These are phyloP conservation scores for Aspergillus nomiae DNA, from an alignment of 2,329 filamentous ascomycete genomes.

Conservation along the genomic window DNA sequence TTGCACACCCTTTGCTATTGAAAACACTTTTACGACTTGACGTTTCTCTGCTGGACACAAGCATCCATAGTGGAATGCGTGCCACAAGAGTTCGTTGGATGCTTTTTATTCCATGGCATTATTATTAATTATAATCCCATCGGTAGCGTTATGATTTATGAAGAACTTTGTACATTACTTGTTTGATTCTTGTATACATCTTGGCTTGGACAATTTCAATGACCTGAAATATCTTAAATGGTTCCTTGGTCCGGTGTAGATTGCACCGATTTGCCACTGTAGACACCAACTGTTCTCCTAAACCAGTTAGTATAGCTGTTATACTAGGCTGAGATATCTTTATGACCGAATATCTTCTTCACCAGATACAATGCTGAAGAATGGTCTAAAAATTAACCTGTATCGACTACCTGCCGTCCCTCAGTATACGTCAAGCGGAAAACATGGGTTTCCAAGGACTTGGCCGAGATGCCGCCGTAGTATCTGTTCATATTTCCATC, in stretches of 20 bases:
- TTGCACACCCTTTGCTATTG: not conserved
- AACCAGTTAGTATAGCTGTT: too few species aligned
- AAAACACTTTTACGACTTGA: not conserved
- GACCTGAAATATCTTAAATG: not conserved
- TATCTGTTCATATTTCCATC: too few species aligned
- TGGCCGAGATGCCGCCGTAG: too few species aligned
- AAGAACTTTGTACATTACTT: constrained; percentile 14
- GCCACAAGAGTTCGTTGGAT: not conserved
- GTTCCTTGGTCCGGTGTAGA: not conserved
- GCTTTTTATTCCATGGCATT: constrained; percentile 7
- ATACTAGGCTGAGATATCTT: too few species aligned
- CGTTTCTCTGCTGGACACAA: not conserved
- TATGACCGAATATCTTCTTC: too few species aligned
- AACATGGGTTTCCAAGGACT: too few species aligned
- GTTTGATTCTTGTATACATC: constrained; percentile 7
- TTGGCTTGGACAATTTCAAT: constrained; percentile 3
- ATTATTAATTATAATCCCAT: constrained; percentile 12
- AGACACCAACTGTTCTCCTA: too few species aligned
- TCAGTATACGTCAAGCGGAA: too few species aligned
- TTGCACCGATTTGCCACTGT: too few species aligned
- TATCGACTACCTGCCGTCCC: too few species aligned
- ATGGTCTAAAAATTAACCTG: too few species aligned
- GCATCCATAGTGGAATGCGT: not conserved
- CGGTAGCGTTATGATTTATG: constrained; percentile 15
- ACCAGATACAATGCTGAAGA: too few species aligned